Evolutionary conservation across 805 yeast species (phyloP).

Genomic region (Pichia cephalocereana): DNA sequence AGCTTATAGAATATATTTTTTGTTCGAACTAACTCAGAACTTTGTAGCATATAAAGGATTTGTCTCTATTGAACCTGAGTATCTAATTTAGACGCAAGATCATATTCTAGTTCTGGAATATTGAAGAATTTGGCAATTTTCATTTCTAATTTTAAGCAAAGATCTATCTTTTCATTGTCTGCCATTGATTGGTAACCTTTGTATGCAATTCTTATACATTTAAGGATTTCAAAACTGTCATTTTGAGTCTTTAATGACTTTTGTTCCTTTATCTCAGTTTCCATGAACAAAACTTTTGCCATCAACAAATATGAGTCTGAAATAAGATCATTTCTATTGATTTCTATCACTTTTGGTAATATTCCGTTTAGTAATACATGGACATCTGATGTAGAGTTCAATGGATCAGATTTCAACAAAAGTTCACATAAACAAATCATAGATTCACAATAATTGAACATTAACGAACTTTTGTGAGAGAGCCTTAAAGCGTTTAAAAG

Average conservation of each 20-base stretch:
- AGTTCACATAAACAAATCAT: constrained; percentile 36
- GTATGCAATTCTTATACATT: constrained; percentile 34
- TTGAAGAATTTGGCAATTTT: constrained; percentile 24
- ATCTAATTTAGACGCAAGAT: background rate
- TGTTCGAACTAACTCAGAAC: too few relatives aligned
- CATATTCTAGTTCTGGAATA: background rate
- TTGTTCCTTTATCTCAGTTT: background rate
- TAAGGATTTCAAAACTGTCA: constrained; percentile 25
- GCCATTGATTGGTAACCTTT: constrained; percentile 33
- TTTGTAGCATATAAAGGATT: background rate
- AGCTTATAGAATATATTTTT: too few relatives aligned
- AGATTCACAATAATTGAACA: constrained; percentile 37
- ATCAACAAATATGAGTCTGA: constrained; percentile 30
- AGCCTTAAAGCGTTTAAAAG: constrained; percentile 40
- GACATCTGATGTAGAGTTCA: constrained; percentile 29
- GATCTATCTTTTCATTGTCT: constrained; percentile 30
- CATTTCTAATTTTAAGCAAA: constrained; percentile 32
- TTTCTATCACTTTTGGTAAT: constrained; percentile 37
- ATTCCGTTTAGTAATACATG: constrained; percentile 29
- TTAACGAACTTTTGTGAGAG: constrained; percentile 38
- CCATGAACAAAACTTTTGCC: constrained; percentile 18
- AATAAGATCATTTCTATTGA: constrained; percentile 29
- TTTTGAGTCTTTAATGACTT: background rate
- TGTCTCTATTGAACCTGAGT: background rate
- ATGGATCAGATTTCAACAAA: constrained; percentile 29